Percentiles rank a stretch among this genome's conserved stretches.
These are phyloP conservation scores for Penicillium sp. DNA, from an alignment of 2,329 filamentous ascomycete species.

Conservation along the genomic window DNA sequence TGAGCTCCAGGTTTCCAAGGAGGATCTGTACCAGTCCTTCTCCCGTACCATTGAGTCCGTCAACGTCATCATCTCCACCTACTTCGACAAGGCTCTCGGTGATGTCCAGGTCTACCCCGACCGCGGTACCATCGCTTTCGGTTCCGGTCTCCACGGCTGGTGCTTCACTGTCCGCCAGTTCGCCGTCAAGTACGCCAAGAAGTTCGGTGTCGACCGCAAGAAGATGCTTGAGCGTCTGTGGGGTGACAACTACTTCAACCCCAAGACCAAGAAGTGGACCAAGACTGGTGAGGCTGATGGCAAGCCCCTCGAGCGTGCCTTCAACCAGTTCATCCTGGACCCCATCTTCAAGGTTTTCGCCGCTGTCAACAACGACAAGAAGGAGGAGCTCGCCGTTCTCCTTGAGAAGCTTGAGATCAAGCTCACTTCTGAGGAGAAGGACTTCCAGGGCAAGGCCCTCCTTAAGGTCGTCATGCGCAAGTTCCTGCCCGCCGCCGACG, in stretches of 20 bases:
- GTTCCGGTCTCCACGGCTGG: conserved; percentile 99
- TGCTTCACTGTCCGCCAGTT: conserved; percentile 99
- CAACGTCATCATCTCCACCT: conserved; percentile 99
- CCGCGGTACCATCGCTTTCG: conserved; percentile 97
- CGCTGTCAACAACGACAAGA: conserved; percentile 98
- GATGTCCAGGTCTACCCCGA: conserved; percentile 99
- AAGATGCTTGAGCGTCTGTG: conserved; percentile 99
- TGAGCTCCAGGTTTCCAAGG: conserved; percentile 97
- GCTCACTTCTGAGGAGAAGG: conserved; percentile 81
- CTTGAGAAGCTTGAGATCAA: conserved; percentile 95
- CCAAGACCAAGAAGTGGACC: conserved; percentile 99
- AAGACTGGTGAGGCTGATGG: conserved; percentile 82
- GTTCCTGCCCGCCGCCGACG: conserved; percentile 97
- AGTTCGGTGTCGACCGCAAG: conserved; percentile 99
- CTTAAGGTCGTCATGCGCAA: conserved; percentile 98
- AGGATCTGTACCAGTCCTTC: conserved; percentile 99
- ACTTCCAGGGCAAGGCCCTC: conserved; percentile 95
- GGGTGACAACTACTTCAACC: conserved; percentile 99
- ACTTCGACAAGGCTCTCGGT: conserved; percentile 94
- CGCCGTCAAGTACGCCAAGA: conserved; percentile 95
- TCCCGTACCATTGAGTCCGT: conserved; percentile 99
- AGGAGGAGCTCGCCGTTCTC: conserved; percentile 81
- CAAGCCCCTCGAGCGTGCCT: conserved; percentile 92
- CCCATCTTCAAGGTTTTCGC: conserved; percentile 99
- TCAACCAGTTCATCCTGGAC: conserved; percentile 99